Base-by-base conservation (phyloP, 805 yeast species). In the Candida awuae region DNA sequence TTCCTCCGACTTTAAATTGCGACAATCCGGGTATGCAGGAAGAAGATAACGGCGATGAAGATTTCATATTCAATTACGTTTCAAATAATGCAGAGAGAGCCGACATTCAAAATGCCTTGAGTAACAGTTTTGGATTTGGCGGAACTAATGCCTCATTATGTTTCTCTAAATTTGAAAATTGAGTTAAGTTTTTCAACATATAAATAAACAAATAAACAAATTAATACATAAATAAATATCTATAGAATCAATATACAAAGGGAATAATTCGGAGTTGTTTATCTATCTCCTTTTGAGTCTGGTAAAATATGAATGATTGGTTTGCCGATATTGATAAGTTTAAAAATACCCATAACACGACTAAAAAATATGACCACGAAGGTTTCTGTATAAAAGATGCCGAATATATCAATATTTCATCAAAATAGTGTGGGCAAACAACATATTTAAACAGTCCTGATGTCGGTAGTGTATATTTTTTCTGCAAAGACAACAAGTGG, bases 91-190 rank as follows among this genome's bases (percentile, higher is more conserved):
- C 82, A 8, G 37, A 40, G 37, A 52, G 63, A 32, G 36, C 48
- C 12, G 50, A 57, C 2, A 55, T 83, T 4, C 52, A 70, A 3
- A 68, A 73, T 46, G 97, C 90, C 0, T 45, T 92, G 50, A 75
- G 86, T 34, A 92, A 92, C 54, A 85, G 96, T 50, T 90, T 94
- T 62, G 99, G 98, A 1, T 92, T 92, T 63, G 99, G 99, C 7
- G 99, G 99, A 8, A 85, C 94, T 5, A 92, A 92, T 58, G 80
- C 94, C 6, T 71, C 94, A 2, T 53, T 92, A 2, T 68, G 78
- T 32, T 73, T 80, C 46, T 63, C 65, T 23, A 66, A 61, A 26
- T 55, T 44, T 28, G 29, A 33, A 26, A 23, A 37, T 18, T 14
- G 10, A 19, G 17, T 23, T 10, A 23, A 26, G 1, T 37, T 13